A percentile compares a stretch with the other conserved stretches of the same genome.
phyloP scores from a whole-genome alignment of 2,329 filamentous ascomycete genomes.

The Davidsoniella neocaledoniae region DNA sequence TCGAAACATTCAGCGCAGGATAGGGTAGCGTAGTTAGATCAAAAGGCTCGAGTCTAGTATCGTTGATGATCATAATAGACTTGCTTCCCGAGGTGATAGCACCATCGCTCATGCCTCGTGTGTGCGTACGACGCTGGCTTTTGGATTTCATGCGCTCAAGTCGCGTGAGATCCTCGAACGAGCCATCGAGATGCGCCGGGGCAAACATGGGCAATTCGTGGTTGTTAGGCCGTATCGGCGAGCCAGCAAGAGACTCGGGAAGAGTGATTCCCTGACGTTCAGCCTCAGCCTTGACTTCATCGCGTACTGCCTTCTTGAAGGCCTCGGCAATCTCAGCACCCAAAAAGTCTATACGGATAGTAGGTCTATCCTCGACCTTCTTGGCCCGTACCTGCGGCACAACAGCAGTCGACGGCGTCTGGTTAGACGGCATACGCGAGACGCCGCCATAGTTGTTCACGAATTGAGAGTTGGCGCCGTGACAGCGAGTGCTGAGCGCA shows the following conservation, averaged over 20 bases:
- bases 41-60: constrained; percentile 29
- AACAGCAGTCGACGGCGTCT: constrained; percentile 41
- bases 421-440: constrained; percentile 37
- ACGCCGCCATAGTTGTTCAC: constrained; percentile 31
- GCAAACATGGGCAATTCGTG: neutral
- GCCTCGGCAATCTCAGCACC: constrained; percentile 64
- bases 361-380: constrained; percentile 28
- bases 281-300: constrained; percentile 31
- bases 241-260: neutral
- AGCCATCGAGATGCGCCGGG: constrained; percentile 23
- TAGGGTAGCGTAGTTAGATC: constrained; percentile 35
- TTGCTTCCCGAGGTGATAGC: constrained; percentile 66
- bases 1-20: constrained; percentile 26
- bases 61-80: constrained; percentile 77
- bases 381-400: constrained; percentile 37
- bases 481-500: constrained; percentile 48
- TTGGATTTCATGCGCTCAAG: neutral
- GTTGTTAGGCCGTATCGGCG: neutral
- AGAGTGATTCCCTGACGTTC: neutral
- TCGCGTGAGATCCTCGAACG: constrained; percentile 27
- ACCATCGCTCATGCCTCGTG: constrained; percentile 33
- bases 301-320: constrained; percentile 58
- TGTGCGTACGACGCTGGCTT: constrained; percentile 9
- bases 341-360: constrained; percentile 62
- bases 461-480: neutral